phyloP scores from a whole-genome alignment of 1,139 yeast genomes.

The Sugiyamaella neomexicana region DNA sequence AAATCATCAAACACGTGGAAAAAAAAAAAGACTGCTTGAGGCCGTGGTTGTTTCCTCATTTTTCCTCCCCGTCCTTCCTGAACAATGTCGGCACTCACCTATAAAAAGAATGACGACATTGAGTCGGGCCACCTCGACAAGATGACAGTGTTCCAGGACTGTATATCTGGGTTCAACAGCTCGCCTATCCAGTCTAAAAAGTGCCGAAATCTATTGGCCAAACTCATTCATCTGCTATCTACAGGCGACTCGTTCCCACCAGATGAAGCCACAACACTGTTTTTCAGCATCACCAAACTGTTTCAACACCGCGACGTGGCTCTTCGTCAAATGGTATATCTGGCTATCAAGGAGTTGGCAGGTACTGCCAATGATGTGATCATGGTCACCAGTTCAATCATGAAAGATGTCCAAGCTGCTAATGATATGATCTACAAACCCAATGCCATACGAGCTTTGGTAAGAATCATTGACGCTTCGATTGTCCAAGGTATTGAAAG shows the following conservation, averaged over 20 bases:
- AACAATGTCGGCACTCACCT: slow-evolving; percentile 72
- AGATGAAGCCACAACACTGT: slow-evolving; percentile 87
- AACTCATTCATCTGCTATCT: slow-evolving; percentile 64
- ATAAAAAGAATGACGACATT: slow-evolving; percentile 80
- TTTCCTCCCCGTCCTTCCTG: too few species aligned
- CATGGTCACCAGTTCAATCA: slow-evolving; percentile 96
- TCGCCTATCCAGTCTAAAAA: slow-evolving; percentile 86
- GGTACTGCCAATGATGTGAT: slow-evolving; percentile 84
- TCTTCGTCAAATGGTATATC: slow-evolving; percentile 88
- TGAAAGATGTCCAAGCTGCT: slow-evolving; percentile 89
- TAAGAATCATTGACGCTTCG: slow-evolving; percentile 85
- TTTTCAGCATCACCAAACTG: slow-evolving; percentile 89
- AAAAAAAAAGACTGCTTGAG: background rate
- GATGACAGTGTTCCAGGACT: slow-evolving; percentile 96
- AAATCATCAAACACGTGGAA: background rate
- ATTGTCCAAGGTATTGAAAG: slow-evolving; percentile 95
- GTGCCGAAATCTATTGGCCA: slow-evolving; percentile 76
- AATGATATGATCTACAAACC: slow-evolving; percentile 87
- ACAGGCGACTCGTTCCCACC: slow-evolving; percentile 86
- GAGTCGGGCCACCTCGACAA: slow-evolving; percentile 79
- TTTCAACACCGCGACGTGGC: slow-evolving; percentile 92
- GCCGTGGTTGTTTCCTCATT: too few species aligned
- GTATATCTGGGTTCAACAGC: slow-evolving; percentile 89
- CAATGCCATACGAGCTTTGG: slow-evolving; percentile 88
- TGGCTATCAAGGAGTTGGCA: slow-evolving; percentile 89